Evolutionary conservation across 1,284 basidiomycete species (phyloP).

Genomic region (Cerioporus squamosus): DNA sequence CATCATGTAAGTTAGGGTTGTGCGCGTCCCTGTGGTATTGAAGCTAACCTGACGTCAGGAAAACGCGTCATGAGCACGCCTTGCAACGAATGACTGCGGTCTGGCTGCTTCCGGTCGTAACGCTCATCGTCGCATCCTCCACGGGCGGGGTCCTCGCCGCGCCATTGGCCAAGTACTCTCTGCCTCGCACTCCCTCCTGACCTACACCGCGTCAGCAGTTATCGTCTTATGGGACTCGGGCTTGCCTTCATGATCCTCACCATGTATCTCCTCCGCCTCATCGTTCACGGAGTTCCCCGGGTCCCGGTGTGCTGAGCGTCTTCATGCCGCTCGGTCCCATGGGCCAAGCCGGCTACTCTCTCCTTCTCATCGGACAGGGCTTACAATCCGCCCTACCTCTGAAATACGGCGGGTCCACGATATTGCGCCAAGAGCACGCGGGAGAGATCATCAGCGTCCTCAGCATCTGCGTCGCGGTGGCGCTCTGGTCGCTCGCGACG

Average conservation of each 20-base stretch:
- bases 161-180: slow-evolving; percentile 42
- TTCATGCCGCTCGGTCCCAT: slow-evolving; percentile 37
- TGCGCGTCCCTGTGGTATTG: neutral
- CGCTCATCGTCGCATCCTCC: slow-evolving; percentile 63
- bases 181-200: slow-evolving; percentile 48
- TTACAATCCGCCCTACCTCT: slow-evolving; percentile 46
- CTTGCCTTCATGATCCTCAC: slow-evolving; percentile 53
- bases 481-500: slow-evolving; percentile 50
- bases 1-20: slow-evolving; percentile 45
- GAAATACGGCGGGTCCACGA: slow-evolving; percentile 26
- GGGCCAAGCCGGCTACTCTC: slow-evolving; percentile 58
- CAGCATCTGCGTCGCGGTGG: slow-evolving; percentile 43
- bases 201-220: slow-evolving; percentile 49
- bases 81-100: slow-evolving; percentile 50
- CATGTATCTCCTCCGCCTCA: slow-evolving; percentile 46
- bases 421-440: slow-evolving; percentile 32
- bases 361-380: slow-evolving; percentile 54
- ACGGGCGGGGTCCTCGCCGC: slow-evolving; percentile 57
- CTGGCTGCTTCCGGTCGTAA: slow-evolving; percentile 68
- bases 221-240: slow-evolving; percentile 57
- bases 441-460: slow-evolving; percentile 40
- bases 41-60: slow-evolving; percentile 39
- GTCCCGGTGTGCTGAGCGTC: slow-evolving; percentile 29
- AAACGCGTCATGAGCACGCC: slow-evolving; percentile 55
- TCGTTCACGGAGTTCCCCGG: slow-evolving; percentile 45